Conservation (phyloP, 768 basidiomycete genomes). For the Tylopilus subfusipes region DNA sequence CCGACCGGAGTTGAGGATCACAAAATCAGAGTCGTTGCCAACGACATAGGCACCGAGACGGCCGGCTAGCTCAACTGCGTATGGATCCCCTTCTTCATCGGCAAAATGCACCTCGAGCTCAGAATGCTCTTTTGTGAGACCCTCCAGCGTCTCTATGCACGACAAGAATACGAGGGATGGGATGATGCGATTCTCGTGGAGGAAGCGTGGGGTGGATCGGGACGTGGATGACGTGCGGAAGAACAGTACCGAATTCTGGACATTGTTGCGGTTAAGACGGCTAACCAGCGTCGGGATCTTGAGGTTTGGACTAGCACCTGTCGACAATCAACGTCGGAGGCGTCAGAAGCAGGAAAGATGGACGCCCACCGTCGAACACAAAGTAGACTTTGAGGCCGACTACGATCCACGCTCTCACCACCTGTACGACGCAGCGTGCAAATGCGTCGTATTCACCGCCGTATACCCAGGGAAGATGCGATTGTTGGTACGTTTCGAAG, state of each 20-base stretch:
- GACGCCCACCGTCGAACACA: slow-evolving; percentile 71
- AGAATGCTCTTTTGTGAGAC: slow-evolving; percentile 33
- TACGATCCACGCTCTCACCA: slow-evolving; percentile 64
- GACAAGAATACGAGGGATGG: slow-evolving; percentile 62
- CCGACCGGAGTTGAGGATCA: slow-evolving; percentile 69
- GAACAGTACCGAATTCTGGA: slow-evolving; percentile 68
- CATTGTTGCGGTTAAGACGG: slow-evolving; percentile 52
- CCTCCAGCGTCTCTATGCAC: slow-evolving; percentile 53
- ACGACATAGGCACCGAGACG: slow-evolving; percentile 69
- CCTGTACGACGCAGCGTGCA: slow-evolving; percentile 40
- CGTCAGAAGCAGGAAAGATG: slow-evolving; percentile 17
- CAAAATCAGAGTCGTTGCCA: slow-evolving; percentile 80
- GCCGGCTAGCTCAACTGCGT: slow-evolving; percentile 79
- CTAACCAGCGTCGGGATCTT: slow-evolving; percentile 68
- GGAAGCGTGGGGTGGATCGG: slow-evolving; percentile 60
- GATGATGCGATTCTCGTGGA: slow-evolving; percentile 69
- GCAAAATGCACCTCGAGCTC: slow-evolving; percentile 62
- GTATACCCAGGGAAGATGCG: slow-evolving; percentile 76
- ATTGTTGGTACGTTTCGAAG: slow-evolving; percentile 58
- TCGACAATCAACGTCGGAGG: slow-evolving; percentile 12
- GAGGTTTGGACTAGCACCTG: slow-evolving; percentile 67
- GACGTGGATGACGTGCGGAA: slow-evolving; percentile 73
- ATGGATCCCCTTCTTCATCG: slow-evolving; percentile 81
- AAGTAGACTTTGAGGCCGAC: slow-evolving; percentile 65
- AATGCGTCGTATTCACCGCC: slow-evolving; percentile 76